Evolutionary conservation across 441 rosid genomes (phyloP).

Genomic region (Adansonia madagascariensis): DNA sequence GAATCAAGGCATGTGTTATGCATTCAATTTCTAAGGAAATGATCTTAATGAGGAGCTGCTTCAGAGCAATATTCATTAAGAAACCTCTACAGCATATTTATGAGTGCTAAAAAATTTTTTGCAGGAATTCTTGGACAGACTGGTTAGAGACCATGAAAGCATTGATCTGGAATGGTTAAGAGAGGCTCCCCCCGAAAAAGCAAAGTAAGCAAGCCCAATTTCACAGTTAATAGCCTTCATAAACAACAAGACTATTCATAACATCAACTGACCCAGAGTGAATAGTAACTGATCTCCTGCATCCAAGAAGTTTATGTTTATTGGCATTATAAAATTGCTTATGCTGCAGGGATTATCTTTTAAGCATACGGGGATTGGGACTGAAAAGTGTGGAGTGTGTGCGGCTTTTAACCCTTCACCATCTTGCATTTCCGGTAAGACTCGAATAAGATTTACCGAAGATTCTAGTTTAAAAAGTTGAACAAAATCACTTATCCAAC

Average conservation of each 20-base stretch:
- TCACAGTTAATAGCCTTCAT: conserved; percentile 10
- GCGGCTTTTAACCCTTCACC: conserved; percentile 91
- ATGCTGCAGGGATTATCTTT: conserved; percentile 77
- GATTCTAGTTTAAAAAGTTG: conserved; percentile 18
- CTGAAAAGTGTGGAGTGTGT: conserved; percentile 98
- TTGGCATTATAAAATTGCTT: conserved; percentile 20
- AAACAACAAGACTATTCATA: conserved; percentile 18
- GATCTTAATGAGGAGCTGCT: conserved; percentile 28
- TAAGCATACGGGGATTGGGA: conserved; percentile 88
- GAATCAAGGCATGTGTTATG: conserved; percentile 68
- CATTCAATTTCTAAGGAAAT: conserved; percentile 23
- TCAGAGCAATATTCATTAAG: conserved; percentile 25
- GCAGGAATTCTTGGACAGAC: conserved; percentile 85
- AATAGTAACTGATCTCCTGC: neutral
- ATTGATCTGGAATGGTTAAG: conserved; percentile 94
- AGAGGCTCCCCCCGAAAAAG: conserved; percentile 78
- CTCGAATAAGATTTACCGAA: conserved; percentile 30
- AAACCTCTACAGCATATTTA: conserved; percentile 23
- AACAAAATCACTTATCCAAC: conserved; percentile 24
- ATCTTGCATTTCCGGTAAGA: conserved; percentile 96
- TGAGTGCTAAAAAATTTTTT: conserved; percentile 34
- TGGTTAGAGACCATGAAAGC: conserved; percentile 79
- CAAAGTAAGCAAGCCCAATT: conserved; percentile 62
- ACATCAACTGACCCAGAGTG: conserved; percentile 11
- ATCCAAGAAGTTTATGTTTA: conserved; percentile 9